Percentiles rank a stretch among this genome's conserved stretches.
Conservation (phyloP, 2,329 filamentous ascomycete species). For the Calonectria montana region DNA sequence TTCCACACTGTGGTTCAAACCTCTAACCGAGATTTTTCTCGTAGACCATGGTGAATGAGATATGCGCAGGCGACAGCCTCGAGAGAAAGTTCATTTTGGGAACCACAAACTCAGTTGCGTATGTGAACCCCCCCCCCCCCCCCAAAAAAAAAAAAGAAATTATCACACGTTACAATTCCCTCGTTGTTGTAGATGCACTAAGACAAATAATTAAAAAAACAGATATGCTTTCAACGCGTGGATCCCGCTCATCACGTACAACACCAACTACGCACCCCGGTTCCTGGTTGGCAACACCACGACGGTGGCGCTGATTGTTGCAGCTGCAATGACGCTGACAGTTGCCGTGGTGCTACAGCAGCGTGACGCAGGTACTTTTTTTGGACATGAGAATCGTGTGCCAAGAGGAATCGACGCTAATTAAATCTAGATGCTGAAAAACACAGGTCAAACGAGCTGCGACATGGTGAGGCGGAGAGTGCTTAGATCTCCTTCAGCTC, state of each 20-base stretch:
- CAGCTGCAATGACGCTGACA: background rate
- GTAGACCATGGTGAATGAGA: background rate
- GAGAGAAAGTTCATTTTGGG: constrained; percentile 1
- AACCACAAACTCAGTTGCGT: constrained; percentile 1
- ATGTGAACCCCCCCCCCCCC: too few relatives aligned
- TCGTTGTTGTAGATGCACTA: background rate
- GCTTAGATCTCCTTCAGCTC: background rate
- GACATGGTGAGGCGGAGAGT: background rate
- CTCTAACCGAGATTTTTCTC: background rate
- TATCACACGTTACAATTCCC: background rate
- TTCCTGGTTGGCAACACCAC: constrained; percentile 1
- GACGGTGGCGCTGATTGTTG: background rate
- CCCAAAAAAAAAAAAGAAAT: too few relatives aligned
- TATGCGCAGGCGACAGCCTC: background rate
- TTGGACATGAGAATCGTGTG: background rate
- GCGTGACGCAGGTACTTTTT: background rate
- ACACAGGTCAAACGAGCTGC: background rate
- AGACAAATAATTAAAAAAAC: background rate
- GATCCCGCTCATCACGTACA: constrained; percentile 5
- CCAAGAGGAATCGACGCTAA: background rate
- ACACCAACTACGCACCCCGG: constrained; percentile 3
- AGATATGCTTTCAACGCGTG: background rate
- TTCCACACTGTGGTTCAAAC: too few relatives aligned
- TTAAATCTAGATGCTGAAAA: background rate
- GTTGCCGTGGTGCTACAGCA: background rate